Base-by-base conservation (phyloP, 352 stramenopile species). In the Phytophthora hibernalis region DNA sequence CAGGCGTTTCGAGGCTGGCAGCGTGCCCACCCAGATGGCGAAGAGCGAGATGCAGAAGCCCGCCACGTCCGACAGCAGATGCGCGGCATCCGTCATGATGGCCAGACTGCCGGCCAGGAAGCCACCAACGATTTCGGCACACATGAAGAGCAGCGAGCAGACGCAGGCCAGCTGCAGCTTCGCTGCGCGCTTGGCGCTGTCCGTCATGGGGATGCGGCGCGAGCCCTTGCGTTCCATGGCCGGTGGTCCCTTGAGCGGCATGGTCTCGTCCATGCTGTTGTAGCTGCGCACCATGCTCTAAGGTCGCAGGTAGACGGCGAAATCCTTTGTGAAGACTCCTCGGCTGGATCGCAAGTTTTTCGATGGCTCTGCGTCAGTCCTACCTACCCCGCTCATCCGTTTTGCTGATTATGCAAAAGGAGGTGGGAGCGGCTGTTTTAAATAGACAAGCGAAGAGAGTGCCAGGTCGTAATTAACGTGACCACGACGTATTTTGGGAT, bases 121-220 rank as follows among this genome's bases (percentile, higher is more conserved):
- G n/a, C 97, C 97, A n/a, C 96, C 97, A 20, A 98, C 70, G 13
- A 98, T 76, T 82, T 99, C 97, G 5, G 98, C 84, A 20, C 97
- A 64, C 79, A 99, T 97, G 76, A 99, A 99, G 31, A 90, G 70
- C 24, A 95, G 72, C 60, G 90, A 96, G 50, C 95, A 95, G 0
- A 78, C n/a, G 51, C 83, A 91, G 6, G 83, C 83, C 47, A 82
- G 55, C 62, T 90, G 80, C 56, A 91, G 58, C 68, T 90, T 90
- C 74, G 80, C 58, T 91, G 84, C 42, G 85, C 77, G 74, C 53
- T 80, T 73, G 11, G 87, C 72, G 11, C 43, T 62, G 1, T 81
- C 69, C 3, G 86, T 77, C 15, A 95, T 61, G 42, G 83, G 76
- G 50, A 91, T 80, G 59, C 85, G 85, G 33, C 82, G 78, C 33